Evolutionary conservation across 345 rosid genomes (phyloP), one percentile per base, ranked within the genome.

Genomic region (Laguncularia racemosa): DNA sequence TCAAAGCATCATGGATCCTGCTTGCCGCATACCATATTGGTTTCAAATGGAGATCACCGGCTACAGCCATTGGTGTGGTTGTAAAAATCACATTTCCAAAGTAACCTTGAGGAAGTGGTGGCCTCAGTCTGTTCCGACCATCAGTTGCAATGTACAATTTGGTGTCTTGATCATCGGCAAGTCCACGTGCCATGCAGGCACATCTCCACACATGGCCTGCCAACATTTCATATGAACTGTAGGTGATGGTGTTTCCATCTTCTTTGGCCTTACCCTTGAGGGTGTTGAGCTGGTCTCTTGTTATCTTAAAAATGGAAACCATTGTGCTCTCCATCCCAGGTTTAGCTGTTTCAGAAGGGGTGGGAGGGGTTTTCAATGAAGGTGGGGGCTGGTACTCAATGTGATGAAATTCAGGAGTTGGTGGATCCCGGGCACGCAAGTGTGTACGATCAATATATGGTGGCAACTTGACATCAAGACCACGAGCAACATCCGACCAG

Each of bases 401-500:
- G 63, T 92, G 96, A 17, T 67, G 58, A 62, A 92, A 92, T 28
- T 67, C 73, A 16, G 95, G 89, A 53, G 59, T 88, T 2, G 98
- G 96, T 0, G 98, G 96, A 53, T 92, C 98, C 52, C 91, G 69
- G 40, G 96, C 93, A 12, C 89, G 85, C 66, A 92, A 84, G 45
- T 83, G 82, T 50, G 85, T 81, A 14, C 98, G 79, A 44, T 92
- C 91, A 16, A 92, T 92, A 83, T 84, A 92, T 46, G 91, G 98
- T 15, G 84, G 89, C 43, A 74, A 44, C 4, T 77, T 70, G 26
- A 82, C 69, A 62, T 86, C 93, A 52, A 86, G 86, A 56, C 93
- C 98, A 38, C 96, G 89, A 49, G 95, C 90, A 78, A 92, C 83
- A 62, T 89, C 96, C 38, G 98, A 82, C 98, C 98, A 92, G 16